These are phyloP conservation scores for Pontederia crassipes DNA, from an alignment of 176 grass and related monocot genomes.

Conservation along the genomic window DNA sequence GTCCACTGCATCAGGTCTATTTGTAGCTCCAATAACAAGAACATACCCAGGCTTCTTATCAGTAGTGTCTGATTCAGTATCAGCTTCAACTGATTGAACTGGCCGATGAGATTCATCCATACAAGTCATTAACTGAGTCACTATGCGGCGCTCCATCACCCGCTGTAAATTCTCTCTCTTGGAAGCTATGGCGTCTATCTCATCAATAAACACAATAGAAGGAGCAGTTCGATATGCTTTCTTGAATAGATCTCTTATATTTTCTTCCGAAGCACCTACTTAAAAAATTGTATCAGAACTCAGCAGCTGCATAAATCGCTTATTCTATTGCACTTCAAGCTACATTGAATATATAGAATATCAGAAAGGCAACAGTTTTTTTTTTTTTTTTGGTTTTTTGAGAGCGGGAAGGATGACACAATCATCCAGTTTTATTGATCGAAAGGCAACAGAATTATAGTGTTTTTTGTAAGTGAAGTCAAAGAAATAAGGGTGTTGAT, in stretches of 20 bases:
- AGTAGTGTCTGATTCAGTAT: slow-evolving; percentile 29
- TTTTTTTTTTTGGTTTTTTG: too few relatives aligned
- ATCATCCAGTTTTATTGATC: too few relatives aligned
- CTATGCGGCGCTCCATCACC: slow-evolving; percentile 86
- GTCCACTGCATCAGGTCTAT: slow-evolving; percentile 92
- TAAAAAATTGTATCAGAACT: neutral
- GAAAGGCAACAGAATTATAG: too few relatives aligned
- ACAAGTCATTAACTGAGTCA: slow-evolving; percentile 92
- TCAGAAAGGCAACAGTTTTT: too few relatives aligned
- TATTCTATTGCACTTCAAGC: too few relatives aligned
- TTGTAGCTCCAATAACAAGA: slow-evolving; percentile 96
- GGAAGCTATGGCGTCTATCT: slow-evolving; percentile 96
- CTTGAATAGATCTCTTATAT: slow-evolving; percentile 77
- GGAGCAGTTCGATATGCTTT: slow-evolving; percentile 86
- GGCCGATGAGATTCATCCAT: slow-evolving; percentile 87
- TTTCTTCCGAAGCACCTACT: slow-evolving; percentile 90
- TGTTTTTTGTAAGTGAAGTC: too few relatives aligned
- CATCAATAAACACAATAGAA: slow-evolving; percentile 92
- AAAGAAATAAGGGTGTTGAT: too few relatives aligned
- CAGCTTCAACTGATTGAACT: slow-evolving; percentile 16
- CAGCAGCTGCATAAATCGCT: neutral
- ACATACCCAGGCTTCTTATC: slow-evolving; percentile 76
- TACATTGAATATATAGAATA: too few relatives aligned
- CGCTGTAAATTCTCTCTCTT: slow-evolving; percentile 88
- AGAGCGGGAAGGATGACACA: too few relatives aligned